phyloP scores from a whole-genome alignment of 108 stramenopile species.

The Nannochloropsis gaditana region DNA sequence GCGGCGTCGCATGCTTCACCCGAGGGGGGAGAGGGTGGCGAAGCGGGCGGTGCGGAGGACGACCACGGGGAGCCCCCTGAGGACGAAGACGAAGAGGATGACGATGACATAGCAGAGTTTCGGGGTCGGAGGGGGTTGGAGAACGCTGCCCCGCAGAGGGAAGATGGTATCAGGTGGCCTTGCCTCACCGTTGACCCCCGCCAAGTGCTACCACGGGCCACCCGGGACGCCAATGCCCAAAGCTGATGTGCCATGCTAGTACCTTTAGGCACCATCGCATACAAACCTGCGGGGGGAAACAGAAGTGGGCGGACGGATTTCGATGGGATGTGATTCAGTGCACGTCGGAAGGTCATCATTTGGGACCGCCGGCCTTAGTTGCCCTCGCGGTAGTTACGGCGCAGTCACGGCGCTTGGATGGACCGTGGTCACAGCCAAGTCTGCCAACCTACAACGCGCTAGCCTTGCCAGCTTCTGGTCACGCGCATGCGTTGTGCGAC shows the following conservation, averaged over 20 bases:
- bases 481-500: too few species aligned
- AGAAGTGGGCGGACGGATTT: too few species aligned
- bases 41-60: background rate
- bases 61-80: background rate
- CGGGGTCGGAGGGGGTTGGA: background rate
- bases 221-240: background rate
- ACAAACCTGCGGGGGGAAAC: background rate
- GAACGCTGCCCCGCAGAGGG: background rate
- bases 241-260: background rate
- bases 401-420: too few species aligned
- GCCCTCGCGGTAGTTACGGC: too few species aligned
- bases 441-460: too few species aligned
- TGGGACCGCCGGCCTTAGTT: too few species aligned
- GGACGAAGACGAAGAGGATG: background rate
- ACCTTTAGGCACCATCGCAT: slow-evolving; percentile 10
- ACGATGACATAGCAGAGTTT: background rate
- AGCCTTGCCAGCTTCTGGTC: too few species aligned
- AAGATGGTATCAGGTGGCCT: background rate
- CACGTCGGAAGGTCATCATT: too few species aligned
- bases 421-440: too few species aligned
- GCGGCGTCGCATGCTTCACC: slow-evolving; percentile 6
- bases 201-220: background rate
- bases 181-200: background rate
- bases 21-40: background rate
- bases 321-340: too few species aligned